Percentiles rank a stretch among this genome's conserved stretches.
Evolutionary conservation across 495 filamentous ascomycete genomes (phyloP).

Genomic region (Annulohypoxylon stygium): DNA sequence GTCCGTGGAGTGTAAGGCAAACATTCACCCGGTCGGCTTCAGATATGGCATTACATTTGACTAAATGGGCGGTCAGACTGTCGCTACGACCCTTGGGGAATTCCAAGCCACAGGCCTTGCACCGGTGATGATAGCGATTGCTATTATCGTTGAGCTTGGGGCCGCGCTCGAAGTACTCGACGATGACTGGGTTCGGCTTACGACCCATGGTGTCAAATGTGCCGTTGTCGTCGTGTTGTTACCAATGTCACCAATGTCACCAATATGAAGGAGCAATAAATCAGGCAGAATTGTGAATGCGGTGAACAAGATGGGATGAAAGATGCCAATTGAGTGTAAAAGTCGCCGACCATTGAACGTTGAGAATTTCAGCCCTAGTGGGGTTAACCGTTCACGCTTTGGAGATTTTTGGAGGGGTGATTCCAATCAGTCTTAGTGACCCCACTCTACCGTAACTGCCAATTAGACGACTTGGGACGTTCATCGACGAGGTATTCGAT

Average conservation of each 20-base stretch:
- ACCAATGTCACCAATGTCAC: conserved; percentile 17
- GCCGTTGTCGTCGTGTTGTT: background rate
- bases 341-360: background rate
- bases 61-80: conserved; percentile 79
- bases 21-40: conserved; percentile 75
- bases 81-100: conserved; percentile 89
- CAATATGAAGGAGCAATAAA: conserved; percentile 33
- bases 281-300: conserved; percentile 52
- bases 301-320: conserved; percentile 40
- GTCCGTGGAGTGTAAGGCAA: conserved; percentile 63
- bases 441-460: background rate
- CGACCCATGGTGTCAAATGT: conserved; percentile 72
- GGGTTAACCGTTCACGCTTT: background rate
- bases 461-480: too few relatives aligned
- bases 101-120: conserved; percentile 85
- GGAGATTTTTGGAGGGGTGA: background rate
- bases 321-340: background rate
- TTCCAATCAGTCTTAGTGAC: background rate
- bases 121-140: conserved; percentile 89
- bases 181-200: conserved; percentile 83
- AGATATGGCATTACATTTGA: conserved; percentile 81
- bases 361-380: conserved; percentile 12
- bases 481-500: too few relatives aligned
- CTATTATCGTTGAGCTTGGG: conserved; percentile 84
- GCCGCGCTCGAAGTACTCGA: conserved; percentile 86